Evolutionary conservation across 179 eudicot genomes (phyloP), one percentile per base, ranked within the genome.

Genomic region (Nepenthes alata): DNA sequence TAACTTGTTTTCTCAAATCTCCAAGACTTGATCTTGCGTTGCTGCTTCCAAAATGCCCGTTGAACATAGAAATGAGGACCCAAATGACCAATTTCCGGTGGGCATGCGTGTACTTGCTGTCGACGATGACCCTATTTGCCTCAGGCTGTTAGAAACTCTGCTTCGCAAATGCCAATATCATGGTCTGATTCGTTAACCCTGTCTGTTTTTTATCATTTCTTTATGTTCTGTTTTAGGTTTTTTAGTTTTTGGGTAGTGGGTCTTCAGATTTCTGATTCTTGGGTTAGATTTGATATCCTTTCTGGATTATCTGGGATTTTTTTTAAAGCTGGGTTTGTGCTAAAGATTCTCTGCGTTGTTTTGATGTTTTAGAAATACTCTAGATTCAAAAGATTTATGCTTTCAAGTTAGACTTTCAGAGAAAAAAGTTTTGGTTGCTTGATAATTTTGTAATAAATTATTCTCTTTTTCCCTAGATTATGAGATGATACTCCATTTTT

Each of bases 81-180:
- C 64, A 15, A 55, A n/a, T 48, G 88, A 82, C 65, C 78, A 80
- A 54, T 91, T 91, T 74, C 97, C 97, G 10, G 77, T 79, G 64
- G 96, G 97, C 5, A 77, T 91, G 94, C 80, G 96, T 47, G 97
- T 91, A 70, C 87, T 91, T 73, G 97, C 96, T 45, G 97, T 91
- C 71, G 97, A 91, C 71, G 97, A 91, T 76, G 81, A 91, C 64
- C 83, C 77, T 16, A 77, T 77, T 77, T 91, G 97, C 66, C 78
- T 91, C 67, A 83, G 59, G 73, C 63, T 88, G 39, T 77, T 91
- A 59, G 94, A 85, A 10, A 66, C 75, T 58, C 77, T 91, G 37
- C 82, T 91, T 12, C 71, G 80, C 64, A 85, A 82, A 76, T 91
- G 97, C 78, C 83, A 88, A 64, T 91, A 91, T 71, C 85, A 80